These are phyloP conservation scores for Inonotus hispidus DNA, from an alignment of 1,284 basidiomycete genomes.

Conservation along the genomic window DNA sequence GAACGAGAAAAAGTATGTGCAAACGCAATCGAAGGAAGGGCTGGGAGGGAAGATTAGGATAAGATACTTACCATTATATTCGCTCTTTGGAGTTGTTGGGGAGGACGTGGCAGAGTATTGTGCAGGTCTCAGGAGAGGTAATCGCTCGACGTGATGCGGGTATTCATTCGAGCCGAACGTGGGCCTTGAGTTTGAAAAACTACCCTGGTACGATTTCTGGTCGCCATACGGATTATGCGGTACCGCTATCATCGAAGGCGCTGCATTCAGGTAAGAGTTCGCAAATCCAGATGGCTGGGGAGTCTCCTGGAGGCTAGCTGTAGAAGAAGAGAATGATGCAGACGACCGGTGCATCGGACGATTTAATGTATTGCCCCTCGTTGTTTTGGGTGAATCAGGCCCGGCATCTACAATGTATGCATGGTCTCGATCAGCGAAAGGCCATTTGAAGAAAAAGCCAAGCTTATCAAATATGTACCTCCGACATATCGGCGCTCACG, in stretches of 20 bases:
- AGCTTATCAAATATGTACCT: background rate
- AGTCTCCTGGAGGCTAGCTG: background rate
- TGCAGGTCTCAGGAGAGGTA: background rate
- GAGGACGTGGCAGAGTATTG: background rate
- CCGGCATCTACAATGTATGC: background rate
- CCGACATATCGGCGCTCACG: background rate
- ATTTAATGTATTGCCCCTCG: background rate
- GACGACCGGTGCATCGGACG: background rate
- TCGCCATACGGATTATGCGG: conserved; percentile 9
- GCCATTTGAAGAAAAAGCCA: background rate
- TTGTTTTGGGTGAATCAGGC: background rate
- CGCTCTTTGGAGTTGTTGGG: background rate
- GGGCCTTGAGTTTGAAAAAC: background rate
- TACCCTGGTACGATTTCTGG: background rate
- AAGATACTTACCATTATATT: conserved; percentile 9
- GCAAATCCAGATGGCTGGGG: background rate
- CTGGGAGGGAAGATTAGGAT: background rate
- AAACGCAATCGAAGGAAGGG: background rate
- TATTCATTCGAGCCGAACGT: conserved; percentile 9
- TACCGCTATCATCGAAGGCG: conserved; percentile 5
- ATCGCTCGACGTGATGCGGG: conserved; percentile 3
- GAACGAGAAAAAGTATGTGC: background rate
- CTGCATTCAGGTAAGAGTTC: background rate
- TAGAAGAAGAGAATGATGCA: background rate
- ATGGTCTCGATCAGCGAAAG: background rate